Percentiles rank a stretch among this genome's conserved stretches.
phyloP scores from a whole-genome alignment of 2,329 filamentous ascomycete species.

The Pseudocercospora ulei region DNA sequence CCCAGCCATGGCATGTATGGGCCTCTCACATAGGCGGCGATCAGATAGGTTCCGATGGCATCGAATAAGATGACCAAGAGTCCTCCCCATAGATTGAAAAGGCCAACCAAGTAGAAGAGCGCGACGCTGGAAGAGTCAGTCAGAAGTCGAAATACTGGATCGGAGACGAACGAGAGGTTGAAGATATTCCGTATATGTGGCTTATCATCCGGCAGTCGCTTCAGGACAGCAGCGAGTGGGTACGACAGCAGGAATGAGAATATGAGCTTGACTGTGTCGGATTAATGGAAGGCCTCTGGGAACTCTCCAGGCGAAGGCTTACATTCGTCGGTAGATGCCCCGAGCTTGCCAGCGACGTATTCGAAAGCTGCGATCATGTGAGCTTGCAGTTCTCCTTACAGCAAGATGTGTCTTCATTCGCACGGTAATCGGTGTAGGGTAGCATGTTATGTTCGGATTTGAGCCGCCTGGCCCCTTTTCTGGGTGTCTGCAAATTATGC shows the following conservation, averaged over 20 bases:
- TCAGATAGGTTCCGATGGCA: conserved; percentile 67
- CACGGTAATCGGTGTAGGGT: conserved; percentile 55
- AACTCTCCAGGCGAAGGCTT: conserved; percentile 27
- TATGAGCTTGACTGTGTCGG: conserved; percentile 71
- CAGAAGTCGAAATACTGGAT: background rate
- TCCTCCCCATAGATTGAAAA: conserved; percentile 87
- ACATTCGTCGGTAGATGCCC: conserved; percentile 58
- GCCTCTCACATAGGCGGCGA: conserved; percentile 72
- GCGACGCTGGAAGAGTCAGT: conserved; percentile 49
- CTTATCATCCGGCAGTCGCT: conserved; percentile 75
- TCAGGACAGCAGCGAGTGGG: conserved; percentile 76
- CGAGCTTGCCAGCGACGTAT: conserved; percentile 49
- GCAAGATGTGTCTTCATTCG: conserved; percentile 23
- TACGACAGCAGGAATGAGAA: conserved; percentile 85
- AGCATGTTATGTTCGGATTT: conserved; percentile 42
- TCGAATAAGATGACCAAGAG: conserved; percentile 69
- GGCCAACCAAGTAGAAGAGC: conserved; percentile 81
- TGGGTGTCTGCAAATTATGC: background rate
- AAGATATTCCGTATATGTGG: conserved; percentile 83
- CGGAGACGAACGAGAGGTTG: conserved; percentile 55
- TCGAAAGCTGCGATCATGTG: conserved; percentile 47
- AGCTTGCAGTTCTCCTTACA: conserved; percentile 14
- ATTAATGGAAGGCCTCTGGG: conserved; percentile 6
- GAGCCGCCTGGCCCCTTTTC: conserved; percentile 10
- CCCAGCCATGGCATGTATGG: conserved; percentile 97